Conservation (phyloP, 108 stramenopile genomes). For the Bacterosira constricta region DNA sequence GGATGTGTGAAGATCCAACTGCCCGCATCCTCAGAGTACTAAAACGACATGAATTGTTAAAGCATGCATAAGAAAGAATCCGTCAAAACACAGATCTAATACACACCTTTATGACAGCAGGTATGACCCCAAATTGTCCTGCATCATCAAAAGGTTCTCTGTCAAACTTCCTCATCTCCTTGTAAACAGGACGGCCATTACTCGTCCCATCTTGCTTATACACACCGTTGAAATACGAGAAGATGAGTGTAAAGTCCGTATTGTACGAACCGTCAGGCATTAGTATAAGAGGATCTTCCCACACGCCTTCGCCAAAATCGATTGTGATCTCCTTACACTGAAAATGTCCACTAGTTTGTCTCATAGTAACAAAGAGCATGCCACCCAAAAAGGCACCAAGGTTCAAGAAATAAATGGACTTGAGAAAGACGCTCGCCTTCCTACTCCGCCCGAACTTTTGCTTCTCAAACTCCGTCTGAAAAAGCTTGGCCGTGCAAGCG, state of each 20-base stretch:
- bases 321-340: background rate
- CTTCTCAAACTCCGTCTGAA: background rate
- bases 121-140: too few species aligned
- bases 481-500: background rate
- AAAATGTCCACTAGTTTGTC: background rate
- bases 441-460: background rate
- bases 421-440: background rate
- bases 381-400: background rate
- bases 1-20: constrained; percentile 3
- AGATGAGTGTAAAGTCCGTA: background rate
- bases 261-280: background rate
- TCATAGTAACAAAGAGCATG: background rate
- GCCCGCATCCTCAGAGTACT: background rate
- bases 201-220: background rate
- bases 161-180: background rate
- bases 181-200: background rate
- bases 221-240: constrained; percentile 2
- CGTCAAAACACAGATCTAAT: too few species aligned
- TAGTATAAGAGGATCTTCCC: background rate
- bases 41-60: too few species aligned
- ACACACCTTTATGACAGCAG: background rate
- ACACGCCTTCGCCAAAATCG: background rate
- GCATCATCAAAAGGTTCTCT: background rate
- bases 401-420: background rate
- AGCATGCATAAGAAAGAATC: too few species aligned